phyloP scores from a whole-genome alignment of 768 basidiomycete genomes.

The Leccinum disarticulatum region DNA sequence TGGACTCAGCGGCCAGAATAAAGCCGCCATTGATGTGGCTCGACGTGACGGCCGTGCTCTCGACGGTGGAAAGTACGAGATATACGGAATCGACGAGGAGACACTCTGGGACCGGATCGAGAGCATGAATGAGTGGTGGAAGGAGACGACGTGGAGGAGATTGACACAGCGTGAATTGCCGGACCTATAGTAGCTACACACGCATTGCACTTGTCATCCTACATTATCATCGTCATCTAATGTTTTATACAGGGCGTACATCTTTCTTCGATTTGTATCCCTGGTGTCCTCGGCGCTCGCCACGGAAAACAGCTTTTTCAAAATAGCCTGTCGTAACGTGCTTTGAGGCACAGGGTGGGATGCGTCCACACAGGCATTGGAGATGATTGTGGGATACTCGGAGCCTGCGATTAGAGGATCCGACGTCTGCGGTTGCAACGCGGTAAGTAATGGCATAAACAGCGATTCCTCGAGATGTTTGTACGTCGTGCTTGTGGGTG shows the following conservation, averaged over 20 bases:
- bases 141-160: conserved; percentile 84
- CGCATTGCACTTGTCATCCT: conserved; percentile 13
- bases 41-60: conserved; percentile 62
- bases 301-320: conserved; percentile 66
- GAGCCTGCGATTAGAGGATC: conserved; percentile 40
- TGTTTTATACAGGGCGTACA: conserved; percentile 79
- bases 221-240: conserved; percentile 44
- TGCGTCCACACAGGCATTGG: conserved; percentile 52
- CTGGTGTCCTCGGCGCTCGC: conserved; percentile 74
- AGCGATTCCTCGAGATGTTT: conserved; percentile 69
- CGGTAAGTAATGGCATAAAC: conserved; percentile 65
- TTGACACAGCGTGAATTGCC: conserved; percentile 82
- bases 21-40: conserved; percentile 80
- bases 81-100: conserved; percentile 85
- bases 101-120: conserved; percentile 81
- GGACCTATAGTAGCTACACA: conserved; percentile 45
- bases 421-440: conserved; percentile 42
- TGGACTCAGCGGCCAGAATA: conserved; percentile 67
- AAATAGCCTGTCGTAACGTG: conserved; percentile 52
- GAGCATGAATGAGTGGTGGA: conserved; percentile 90
- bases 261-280: conserved; percentile 76
- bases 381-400: conserved; percentile 44
- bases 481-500: conserved; percentile 62
- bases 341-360: conserved; percentile 34
- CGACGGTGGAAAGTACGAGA: conserved; percentile 78